phyloP scores from a whole-genome alignment of 768 basidiomycete species.

The Hericium alpestre region DNA sequence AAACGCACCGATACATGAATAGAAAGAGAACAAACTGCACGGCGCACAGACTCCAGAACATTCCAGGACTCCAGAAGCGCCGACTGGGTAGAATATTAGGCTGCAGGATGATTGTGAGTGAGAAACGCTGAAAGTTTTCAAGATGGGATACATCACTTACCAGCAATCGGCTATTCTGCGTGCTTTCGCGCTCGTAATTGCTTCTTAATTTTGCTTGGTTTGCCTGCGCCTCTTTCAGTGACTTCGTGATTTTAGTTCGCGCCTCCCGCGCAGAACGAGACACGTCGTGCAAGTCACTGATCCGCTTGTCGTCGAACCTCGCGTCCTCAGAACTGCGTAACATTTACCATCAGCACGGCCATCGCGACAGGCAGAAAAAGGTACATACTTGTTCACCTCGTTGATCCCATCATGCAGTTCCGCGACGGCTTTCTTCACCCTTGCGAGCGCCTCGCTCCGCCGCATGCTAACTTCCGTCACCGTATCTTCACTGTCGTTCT shows the following conservation, averaged over 20 bases:
- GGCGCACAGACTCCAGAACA: slow-evolving; percentile 26
- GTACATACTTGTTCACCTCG: slow-evolving; percentile 47
- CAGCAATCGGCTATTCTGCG: slow-evolving; percentile 26
- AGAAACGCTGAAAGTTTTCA: neutral
- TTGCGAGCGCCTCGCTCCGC: slow-evolving; percentile 43
- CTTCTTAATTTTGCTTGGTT: slow-evolving; percentile 25
- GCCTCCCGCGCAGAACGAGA: slow-evolving; percentile 43
- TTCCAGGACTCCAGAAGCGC: slow-evolving; percentile 16
- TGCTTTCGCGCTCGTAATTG: slow-evolving; percentile 21
- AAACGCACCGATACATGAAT: slow-evolving; percentile 48
- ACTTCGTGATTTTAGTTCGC: slow-evolving; percentile 34
- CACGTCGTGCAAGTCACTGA: slow-evolving; percentile 40
- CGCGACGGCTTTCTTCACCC: slow-evolving; percentile 47
- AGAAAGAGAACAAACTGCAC: slow-evolving; percentile 37
- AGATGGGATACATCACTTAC: slow-evolving; percentile 21
- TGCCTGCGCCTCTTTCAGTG: slow-evolving; percentile 29
- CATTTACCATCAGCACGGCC: slow-evolving; percentile 4
- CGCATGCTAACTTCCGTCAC: slow-evolving; percentile 19
- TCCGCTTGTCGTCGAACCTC: slow-evolving; percentile 31
- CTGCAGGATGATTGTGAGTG: slow-evolving; percentile 1
- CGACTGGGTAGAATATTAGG: slow-evolving; percentile 10
- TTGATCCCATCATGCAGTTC: slow-evolving; percentile 46
- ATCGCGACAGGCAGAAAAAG: slow-evolving; percentile 2
- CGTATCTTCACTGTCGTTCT: slow-evolving; percentile 14
- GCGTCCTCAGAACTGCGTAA: slow-evolving; percentile 27